A percentile compares a stretch with the other conserved stretches of the same genome.
phyloP scores from a whole-genome alignment of 345 rosid genomes.

The Excoecaria cochinchinensis region DNA sequence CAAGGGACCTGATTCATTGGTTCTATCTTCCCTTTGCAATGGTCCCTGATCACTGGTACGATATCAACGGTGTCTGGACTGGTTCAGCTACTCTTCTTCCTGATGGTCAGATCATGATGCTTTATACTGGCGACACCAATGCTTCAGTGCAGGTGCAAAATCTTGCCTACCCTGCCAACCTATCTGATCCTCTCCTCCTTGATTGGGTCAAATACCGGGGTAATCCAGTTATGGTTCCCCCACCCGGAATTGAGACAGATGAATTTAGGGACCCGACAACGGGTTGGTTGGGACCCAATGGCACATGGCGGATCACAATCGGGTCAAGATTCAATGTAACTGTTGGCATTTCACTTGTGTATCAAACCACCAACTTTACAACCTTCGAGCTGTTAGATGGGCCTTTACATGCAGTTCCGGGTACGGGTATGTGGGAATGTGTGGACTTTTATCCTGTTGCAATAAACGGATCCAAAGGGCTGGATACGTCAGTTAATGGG shows the following conservation, averaged over 20 bases:
- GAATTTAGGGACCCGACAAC: constrained; percentile 95
- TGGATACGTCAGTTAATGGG: constrained; percentile 69
- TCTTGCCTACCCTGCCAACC: constrained; percentile 80
- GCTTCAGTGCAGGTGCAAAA: constrained; percentile 73
- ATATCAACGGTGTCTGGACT: constrained; percentile 80
- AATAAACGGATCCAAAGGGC: constrained; percentile 43
- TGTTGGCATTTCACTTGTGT: constrained; percentile 58
- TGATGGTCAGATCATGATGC: constrained; percentile 64
- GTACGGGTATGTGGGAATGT: constrained; percentile 99
- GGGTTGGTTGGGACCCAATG: constrained; percentile 63
- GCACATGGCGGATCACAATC: constrained; percentile 63
- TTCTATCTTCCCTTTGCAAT: constrained; percentile 75
- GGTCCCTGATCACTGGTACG: constrained; percentile 75
- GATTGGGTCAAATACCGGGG: constrained; percentile 72
- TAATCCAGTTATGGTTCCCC: constrained; percentile 79
- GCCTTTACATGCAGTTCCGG: constrained; percentile 62
- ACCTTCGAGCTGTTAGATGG: constrained; percentile 42
- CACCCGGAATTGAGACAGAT: constrained; percentile 48
- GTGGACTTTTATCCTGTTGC: constrained; percentile 89
- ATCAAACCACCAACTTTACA: constrained; percentile 61
- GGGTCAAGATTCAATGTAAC: constrained; percentile 62
- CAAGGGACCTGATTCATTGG: constrained; percentile 90
- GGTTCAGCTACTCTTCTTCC: constrained; percentile 85
- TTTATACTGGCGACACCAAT: constrained; percentile 74
- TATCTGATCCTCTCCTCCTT: constrained; percentile 78